These are phyloP conservation scores for Spencermartinsiella europaea DNA, from an alignment of 805 yeast genomes.

Conservation along the genomic window DNA sequence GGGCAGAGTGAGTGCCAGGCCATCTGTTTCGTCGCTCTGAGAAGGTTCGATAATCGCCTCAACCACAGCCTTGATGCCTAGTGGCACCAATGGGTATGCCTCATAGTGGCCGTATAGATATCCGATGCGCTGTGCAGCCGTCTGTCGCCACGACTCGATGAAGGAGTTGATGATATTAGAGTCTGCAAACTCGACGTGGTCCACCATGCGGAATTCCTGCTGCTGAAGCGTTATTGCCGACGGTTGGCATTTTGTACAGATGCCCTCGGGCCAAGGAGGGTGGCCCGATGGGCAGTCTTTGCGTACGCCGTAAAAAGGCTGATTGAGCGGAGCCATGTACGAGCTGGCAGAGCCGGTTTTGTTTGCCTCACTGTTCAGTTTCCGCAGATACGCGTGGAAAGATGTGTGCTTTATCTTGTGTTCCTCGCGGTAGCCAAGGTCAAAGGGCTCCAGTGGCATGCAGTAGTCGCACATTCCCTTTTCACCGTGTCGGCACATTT, in stretches of 20 bases:
- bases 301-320: slow-evolving; percentile 61
- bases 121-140: slow-evolving; percentile 86
- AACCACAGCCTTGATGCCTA: slow-evolving; percentile 91
- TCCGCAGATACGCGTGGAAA: slow-evolving; percentile 75
- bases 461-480: slow-evolving; percentile 98
- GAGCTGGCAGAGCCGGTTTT: slow-evolving; percentile 50
- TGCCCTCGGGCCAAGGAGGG: slow-evolving; percentile 90
- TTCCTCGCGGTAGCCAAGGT: slow-evolving; percentile 64
- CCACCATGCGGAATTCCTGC: slow-evolving; percentile 92
- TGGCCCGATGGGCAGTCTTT: slow-evolving; percentile 71
- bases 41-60: slow-evolving; percentile 93
- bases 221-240: slow-evolving; percentile 88
- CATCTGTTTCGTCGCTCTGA: slow-evolving; percentile 82
- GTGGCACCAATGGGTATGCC: slow-evolving; percentile 73
- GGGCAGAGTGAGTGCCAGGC: slow-evolving; percentile 56
- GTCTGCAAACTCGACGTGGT: slow-evolving; percentile 86
- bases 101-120: slow-evolving; percentile 78
- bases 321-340: slow-evolving; percentile 74
- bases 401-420: slow-evolving; percentile 83
- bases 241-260: slow-evolving; percentile 96
- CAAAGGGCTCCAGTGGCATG: slow-evolving; percentile 95
- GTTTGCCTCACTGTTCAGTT: slow-evolving; percentile 61
- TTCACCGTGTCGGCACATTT: slow-evolving; percentile 78
- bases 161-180: slow-evolving; percentile 71
- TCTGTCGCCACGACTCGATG: slow-evolving; percentile 85